A percentile compares a stretch with the other conserved stretches of the same genome.
These are phyloP conservation scores for Dillenia turbinata DNA, from an alignment of 164 flowering plant species.

Conservation along the genomic window DNA sequence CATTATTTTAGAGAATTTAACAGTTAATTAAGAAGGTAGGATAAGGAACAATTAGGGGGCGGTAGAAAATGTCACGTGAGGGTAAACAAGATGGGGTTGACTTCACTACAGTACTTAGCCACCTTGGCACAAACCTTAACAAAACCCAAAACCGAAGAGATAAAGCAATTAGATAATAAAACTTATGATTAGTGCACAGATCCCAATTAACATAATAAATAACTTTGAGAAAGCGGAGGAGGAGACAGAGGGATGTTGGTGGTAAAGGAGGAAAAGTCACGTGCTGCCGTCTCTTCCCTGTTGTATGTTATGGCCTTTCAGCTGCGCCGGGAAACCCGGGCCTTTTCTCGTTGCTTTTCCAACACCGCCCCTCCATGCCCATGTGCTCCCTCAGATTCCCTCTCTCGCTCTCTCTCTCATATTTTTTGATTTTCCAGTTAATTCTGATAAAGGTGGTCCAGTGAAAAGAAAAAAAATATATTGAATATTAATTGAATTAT, in stretches of 20 bases:
- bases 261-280: constrained; percentile 32
- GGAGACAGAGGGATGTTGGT: constrained; percentile 27
- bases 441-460: background rate
- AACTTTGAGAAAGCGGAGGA: background rate
- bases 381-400: constrained; percentile 21
- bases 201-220: constrained; percentile 28
- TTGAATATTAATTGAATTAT: no score
- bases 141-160: background rate
- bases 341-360: background rate
- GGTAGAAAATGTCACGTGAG: constrained; percentile 3
- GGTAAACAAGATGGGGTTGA: background rate
- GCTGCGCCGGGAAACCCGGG: constrained; percentile 34
- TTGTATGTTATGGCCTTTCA: background rate
- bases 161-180: constrained; percentile 1
- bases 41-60: background rate
- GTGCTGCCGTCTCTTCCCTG: constrained; percentile 18
- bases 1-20: no score
- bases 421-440: background rate
- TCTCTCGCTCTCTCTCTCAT: constrained; percentile 6
- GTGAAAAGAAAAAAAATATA: no score
- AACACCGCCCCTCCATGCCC: constrained; percentile 20
- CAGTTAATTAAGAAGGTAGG: no score
- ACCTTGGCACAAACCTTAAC: constrained; percentile 2
- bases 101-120: constrained; percentile 14
- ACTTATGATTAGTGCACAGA: constrained; percentile 49